phyloP scores from a whole-genome alignment of 495 filamentous ascomycete genomes.

The Aspergillus homomorphus region DNA sequence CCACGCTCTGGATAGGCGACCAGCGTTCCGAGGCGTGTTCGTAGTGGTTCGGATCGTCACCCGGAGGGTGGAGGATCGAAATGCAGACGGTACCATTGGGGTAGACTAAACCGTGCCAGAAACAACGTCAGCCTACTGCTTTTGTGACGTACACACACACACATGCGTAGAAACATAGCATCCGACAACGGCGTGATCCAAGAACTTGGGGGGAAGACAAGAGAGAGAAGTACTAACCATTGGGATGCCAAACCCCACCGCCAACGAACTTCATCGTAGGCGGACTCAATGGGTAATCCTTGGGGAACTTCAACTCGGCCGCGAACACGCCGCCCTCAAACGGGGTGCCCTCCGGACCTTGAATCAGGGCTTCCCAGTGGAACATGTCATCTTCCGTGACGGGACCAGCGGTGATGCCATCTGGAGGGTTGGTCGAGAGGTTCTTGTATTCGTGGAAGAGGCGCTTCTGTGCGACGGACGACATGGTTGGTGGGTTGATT shows the following conservation, averaged over 20 bases:
- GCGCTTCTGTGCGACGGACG: slow-evolving; percentile 73
- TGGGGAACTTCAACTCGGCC: slow-evolving; percentile 90
- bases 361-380: slow-evolving; percentile 94
- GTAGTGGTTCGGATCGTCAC: slow-evolving; percentile 98
- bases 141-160: not conserved
- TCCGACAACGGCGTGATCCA: not conserved
- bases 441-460: slow-evolving; percentile 96
- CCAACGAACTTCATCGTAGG: slow-evolving; percentile 92
- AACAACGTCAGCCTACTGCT: not conserved
- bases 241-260: slow-evolving; percentile 89
- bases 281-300: slow-evolving; percentile 90
- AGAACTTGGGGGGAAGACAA: slow-evolving; percentile 10
- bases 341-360: slow-evolving; percentile 91
- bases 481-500: slow-evolving; percentile 22
- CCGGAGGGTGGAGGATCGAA: slow-evolving; percentile 95
- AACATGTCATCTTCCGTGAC: slow-evolving; percentile 94
- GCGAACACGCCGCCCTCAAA: slow-evolving; percentile 95
- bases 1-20: slow-evolving; percentile 94
- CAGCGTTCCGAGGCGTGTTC: slow-evolving; percentile 94
- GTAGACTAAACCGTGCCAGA: slow-evolving; percentile 63
- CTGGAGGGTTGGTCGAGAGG: slow-evolving; percentile 77
- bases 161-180: not conserved
- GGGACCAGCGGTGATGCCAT: slow-evolving; percentile 93
- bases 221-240: slow-evolving; percentile 60
- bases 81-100: slow-evolving; percentile 91